Base-by-base conservation (phyloP, 2,329 filamentous ascomycete species). In the Chrysoporthe puriensis region DNA sequence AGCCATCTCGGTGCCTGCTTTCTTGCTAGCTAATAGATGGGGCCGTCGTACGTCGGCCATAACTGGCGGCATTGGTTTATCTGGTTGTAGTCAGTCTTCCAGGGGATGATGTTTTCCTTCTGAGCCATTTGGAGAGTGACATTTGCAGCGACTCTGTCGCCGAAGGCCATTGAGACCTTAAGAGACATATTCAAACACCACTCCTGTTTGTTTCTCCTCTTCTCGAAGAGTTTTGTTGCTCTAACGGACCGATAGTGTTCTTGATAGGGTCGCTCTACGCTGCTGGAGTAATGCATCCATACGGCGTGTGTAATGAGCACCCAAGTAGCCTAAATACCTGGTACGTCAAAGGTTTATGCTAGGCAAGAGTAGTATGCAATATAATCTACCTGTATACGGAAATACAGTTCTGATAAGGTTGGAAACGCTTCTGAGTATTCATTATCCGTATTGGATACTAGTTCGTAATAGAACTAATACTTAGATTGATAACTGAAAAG, bases 21-120 rank as follows among this genome's bases (percentile, higher is more conserved):
- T 86, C 68, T 76, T 88, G 32, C 80, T 85, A 16, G 84, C 85
- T 1, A 87, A 90, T 70, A 80, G 80, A 69, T 88, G 86, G 83
- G 85, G 86, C 4, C 80, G 87, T 7, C 82, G 84, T 4, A 84
- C 82, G 3, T 85, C 82, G 14, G 83, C 84, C 42, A 81, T 90
- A 44, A 78, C 78, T 2, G 87, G 84, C 65, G 89, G 87, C 1
- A 67, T 86, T 3, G 76, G 77, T 0, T 79, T 88, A 1, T 79
- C 82, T 2, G 72, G 77, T 4, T 80, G 79, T 68, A 88, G 57
- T 60, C 44, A 2, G 57, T 32, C 9, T 32, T 16, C 14, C 4
- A 21, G n/a, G 8, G 46, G n/a, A 21, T 18, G 18, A 18, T n/a
- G 6, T 9, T 21, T 48, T n/a, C n/a, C n/a, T 21, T 48, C n/a